Base-by-base conservation (phyloP, 768 basidiomycete genomes). In the Termitomyces eurrhizus region DNA sequence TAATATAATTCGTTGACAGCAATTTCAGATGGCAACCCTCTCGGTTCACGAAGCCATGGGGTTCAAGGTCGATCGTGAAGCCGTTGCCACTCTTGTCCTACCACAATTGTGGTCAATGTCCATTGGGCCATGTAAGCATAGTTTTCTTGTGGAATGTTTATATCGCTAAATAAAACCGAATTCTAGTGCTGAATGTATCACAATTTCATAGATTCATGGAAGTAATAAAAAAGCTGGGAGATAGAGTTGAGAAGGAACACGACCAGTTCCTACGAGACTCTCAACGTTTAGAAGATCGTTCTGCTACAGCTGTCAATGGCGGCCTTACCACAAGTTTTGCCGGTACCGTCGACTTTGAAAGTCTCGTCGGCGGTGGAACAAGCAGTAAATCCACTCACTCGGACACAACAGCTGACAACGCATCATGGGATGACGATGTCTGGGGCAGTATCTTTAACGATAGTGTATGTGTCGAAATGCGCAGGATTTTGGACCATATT, bases 101-200 rank as follows among this genome's bases (percentile, higher is more conserved):
- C 93, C 93, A 9, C 93, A 96, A 78, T 75, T 95, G 32, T 99
- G 97, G 97, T 80, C 89, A 3, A 98, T 99, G 95, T 95, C 92
- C 3, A 96, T 98, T 78, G 95, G 94, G 29, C 95, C 95, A 57
- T 71, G 93, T 93, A 69, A 67, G 90, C 81, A 7, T 46, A 14
- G 46, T 33, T 42, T 37, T 33, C 24, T 36, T 33, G 21, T 33
- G 12, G 32, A 45, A 48, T 32, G 29, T 36, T 3, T n/a, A 26
- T 36, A 36, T 52, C 57, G 45, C 62, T 59, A 63, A 52, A 62
- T 59, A 64, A 51, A 61, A 54, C 33, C 5, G 18, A 46, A 57
- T 46, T 35, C 35, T 63, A 91, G 90, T 93, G 39, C 68, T 93
- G n/a, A 93, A 82, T 65, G 78, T 93, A 14, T 82, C 85, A 35